These are phyloP conservation scores for Colletotrichum phormii DNA, from an alignment of 2,329 filamentous ascomycete genomes.

Conservation along the genomic window DNA sequence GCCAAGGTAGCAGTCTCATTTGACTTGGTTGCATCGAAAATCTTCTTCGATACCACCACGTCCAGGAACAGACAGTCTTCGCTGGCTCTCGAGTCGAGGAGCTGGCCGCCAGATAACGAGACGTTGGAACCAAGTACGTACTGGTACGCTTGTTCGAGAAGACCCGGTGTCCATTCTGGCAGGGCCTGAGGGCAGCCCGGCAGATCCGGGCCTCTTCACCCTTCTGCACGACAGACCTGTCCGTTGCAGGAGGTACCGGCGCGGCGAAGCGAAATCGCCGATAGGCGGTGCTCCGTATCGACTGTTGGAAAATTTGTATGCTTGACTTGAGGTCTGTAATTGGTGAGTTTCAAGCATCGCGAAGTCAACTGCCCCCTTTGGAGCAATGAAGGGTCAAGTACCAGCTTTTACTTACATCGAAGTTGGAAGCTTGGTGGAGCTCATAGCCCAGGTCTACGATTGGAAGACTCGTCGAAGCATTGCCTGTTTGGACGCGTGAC, in stretches of 20 bases:
- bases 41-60: conserved; percentile 50
- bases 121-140: not conserved
- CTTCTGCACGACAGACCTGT: not conserved
- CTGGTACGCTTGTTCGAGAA: not conserved
- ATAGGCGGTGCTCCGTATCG: conserved; percentile 70
- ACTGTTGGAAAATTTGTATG: conserved; percentile 51
- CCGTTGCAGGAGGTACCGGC: conserved; percentile 47
- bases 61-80: conserved; percentile 57
- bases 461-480: too few species aligned
- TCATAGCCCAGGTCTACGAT: too few species aligned
- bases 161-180: too few species aligned
- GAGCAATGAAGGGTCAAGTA: too few species aligned
- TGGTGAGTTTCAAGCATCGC: too few species aligned
- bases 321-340: not conserved
- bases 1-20: conserved; percentile 12
- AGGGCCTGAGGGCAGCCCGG: too few species aligned
- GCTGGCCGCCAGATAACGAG: not conserved
- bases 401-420: too few species aligned
- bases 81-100: too few species aligned
- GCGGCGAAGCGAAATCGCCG: conserved; percentile 71
- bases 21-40: conserved; percentile 42
- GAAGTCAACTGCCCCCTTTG: too few species aligned
- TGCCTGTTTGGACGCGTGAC: too few species aligned
- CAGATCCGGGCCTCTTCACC: too few species aligned
- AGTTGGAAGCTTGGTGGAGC: too few species aligned